These are phyloP conservation scores for Spathaspora sp. DNA, from an alignment of 805 yeast genomes.

Conservation along the genomic window DNA sequence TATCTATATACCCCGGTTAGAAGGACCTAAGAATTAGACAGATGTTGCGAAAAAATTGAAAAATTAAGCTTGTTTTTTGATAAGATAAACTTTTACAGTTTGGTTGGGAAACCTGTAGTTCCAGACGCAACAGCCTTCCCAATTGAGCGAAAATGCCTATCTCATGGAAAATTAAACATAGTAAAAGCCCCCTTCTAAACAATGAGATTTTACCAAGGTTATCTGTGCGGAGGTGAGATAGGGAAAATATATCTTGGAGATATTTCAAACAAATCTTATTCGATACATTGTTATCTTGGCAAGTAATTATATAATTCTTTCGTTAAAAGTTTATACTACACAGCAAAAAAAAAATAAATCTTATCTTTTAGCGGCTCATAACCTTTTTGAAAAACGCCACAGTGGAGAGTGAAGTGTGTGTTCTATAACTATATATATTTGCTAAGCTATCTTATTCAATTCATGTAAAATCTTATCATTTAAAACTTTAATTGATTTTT, in stretches of 20 bases:
- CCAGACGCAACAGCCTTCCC: not conserved
- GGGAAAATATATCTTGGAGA: not conserved
- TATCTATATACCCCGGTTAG: not conserved
- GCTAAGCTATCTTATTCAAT: not conserved
- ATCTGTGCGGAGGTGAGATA: not conserved
- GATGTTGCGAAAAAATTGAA: not conserved
- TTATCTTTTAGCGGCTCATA: not conserved
- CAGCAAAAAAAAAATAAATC: not conserved
- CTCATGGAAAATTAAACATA: not conserved
- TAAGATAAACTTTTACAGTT: not conserved
- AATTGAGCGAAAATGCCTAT: not conserved
- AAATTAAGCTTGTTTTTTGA: not conserved
- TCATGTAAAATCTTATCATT: conserved; percentile 10
- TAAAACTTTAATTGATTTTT: conserved; percentile 5
- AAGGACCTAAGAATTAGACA: no score
- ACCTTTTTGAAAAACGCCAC: not conserved
- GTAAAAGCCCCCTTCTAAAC: not conserved
- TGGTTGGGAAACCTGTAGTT: not conserved
- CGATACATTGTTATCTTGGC: not conserved
- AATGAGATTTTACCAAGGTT: not conserved
- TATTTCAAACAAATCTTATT: not conserved
- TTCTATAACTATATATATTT: not conserved
- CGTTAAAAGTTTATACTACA: no score
- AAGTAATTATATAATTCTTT: no score
- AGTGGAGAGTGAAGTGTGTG: no score